A percentile compares a stretch with the other conserved stretches of the same genome.
phyloP scores from a whole-genome alignment of 306 rosid species.

The Argentina anserina region DNA sequence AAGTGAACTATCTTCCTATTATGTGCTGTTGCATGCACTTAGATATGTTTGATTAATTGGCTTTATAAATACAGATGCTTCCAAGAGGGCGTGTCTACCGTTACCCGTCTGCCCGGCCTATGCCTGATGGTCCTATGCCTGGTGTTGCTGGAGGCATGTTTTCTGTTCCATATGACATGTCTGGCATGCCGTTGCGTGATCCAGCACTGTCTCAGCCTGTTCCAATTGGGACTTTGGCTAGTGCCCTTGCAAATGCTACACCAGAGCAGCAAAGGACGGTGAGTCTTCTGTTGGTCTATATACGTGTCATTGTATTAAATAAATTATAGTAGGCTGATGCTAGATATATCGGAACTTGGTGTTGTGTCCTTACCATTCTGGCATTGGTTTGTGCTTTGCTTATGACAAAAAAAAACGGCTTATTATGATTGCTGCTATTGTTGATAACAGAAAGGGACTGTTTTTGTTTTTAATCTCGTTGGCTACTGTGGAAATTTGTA shows the following conservation, averaged over 20 bases:
- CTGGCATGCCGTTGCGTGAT: conserved; percentile 80
- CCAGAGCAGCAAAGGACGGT: conserved; percentile 99
- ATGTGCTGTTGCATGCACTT: not conserved
- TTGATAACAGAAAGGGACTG: not conserved
- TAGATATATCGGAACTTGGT: not conserved
- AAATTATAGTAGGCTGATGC: not conserved
- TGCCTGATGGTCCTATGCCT: conserved; percentile 88
- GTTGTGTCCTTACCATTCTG: too few species aligned
- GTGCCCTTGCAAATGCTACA: conserved; percentile 87
- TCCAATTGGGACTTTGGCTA: conserved; percentile 93
- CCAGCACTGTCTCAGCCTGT: conserved; percentile 66
- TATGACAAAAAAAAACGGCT: not conserved
- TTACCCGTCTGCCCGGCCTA: conserved; percentile 80
- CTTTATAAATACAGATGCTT: conserved; percentile 57
- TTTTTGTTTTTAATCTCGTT: not conserved
- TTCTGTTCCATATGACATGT: conserved; percentile 86
- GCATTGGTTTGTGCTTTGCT: not conserved
- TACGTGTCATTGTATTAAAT: not conserved
- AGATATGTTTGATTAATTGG: conserved; percentile 3
- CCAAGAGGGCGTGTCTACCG: conserved; percentile 95
- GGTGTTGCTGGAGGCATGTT: conserved; percentile 96
- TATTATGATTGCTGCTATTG: not conserved
- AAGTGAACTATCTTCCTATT: not conserved
- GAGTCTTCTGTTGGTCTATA: conserved; percentile 13
- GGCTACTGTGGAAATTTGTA: conserved; percentile 27